Percentiles rank a stretch among this genome's conserved stretches.
Evolutionary conservation across 371 early-diverging fungal genomes (phyloP).

Genomic region (Blastocladiella emersonii): DNA sequence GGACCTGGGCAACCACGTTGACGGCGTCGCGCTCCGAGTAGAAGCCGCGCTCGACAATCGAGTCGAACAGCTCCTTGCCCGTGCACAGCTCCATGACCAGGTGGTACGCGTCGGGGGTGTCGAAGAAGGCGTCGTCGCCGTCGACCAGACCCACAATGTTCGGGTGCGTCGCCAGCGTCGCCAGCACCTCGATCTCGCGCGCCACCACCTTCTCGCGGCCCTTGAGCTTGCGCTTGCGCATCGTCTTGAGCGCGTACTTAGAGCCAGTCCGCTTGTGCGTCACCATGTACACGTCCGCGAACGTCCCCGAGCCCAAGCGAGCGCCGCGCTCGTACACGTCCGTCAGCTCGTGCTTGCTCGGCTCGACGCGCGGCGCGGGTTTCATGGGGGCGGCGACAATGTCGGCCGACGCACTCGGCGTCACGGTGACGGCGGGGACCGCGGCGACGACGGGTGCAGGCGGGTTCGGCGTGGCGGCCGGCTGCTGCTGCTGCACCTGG

Average conservation of each 20-base stretch:
- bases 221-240: constrained; percentile 4
- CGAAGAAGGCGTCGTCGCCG: not conserved
- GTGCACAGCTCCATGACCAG: constrained; percentile 6
- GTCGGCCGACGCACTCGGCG: too few species aligned
- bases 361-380: too few species aligned
- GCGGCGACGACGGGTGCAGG: too few species aligned
- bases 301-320: not conserved
- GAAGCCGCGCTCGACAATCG: constrained; percentile 52
- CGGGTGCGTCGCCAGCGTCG: not conserved
- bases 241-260: not conserved
- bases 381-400: too few species aligned
- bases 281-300: not conserved
- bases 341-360: not conserved
- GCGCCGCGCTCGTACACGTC: not conserved
- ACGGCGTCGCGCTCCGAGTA: constrained; percentile 69
- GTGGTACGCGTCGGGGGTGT: not conserved
- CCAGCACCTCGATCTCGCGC: constrained; percentile 3
- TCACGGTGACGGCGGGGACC: too few species aligned
- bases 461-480: too few species aligned
- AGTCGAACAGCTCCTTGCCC: constrained; percentile 86
- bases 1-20: constrained; percentile 45
- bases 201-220: not conserved
- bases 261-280: not conserved
- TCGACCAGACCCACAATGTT: not conserved
- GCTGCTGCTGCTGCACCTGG: too few species aligned